Conservation (phyloP, 2,329 filamentous ascomycete genomes). For the Diaporthe sp. region DNA sequence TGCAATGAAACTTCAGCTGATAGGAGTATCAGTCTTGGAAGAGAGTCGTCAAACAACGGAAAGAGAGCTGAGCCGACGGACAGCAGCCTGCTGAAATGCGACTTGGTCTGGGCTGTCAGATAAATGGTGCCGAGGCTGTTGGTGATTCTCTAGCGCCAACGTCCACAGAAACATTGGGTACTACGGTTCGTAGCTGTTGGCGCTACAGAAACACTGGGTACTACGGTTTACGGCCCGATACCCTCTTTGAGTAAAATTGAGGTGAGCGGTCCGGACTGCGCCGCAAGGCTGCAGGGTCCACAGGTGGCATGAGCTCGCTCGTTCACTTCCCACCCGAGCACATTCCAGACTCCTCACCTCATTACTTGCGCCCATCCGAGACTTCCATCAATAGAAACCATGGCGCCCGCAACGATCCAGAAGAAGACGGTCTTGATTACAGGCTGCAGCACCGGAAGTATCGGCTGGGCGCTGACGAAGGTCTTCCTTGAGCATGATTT, state of each 20-base stretch:
- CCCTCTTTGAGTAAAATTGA: neutral
- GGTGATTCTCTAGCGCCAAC: neutral
- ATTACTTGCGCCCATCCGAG: neutral
- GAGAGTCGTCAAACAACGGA: neutral
- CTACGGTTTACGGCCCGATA: neutral
- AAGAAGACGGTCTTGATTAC: constrained; percentile 50
- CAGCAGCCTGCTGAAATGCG: too few species aligned
- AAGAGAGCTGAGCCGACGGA: neutral
- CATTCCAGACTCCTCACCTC: neutral
- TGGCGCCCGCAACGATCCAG: neutral
- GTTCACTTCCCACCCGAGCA: neutral
- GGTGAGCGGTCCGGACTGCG: neutral
- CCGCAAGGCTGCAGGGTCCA: neutral
- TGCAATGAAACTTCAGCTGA: too few species aligned
- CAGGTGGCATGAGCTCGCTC: neutral
- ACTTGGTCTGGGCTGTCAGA: too few species aligned
- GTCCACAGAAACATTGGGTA: neutral
- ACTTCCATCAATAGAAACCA: neutral
- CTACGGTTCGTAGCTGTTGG: neutral
- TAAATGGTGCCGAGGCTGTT: too few species aligned
- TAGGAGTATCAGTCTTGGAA: neutral
- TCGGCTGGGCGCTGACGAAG: constrained; percentile 49
- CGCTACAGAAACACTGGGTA: neutral
- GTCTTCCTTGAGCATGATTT: constrained; percentile 20
- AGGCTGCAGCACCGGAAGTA: constrained; percentile 52